phyloP scores from a whole-genome alignment of 495 filamentous ascomycete species.

The Neurospora sp. region DNA sequence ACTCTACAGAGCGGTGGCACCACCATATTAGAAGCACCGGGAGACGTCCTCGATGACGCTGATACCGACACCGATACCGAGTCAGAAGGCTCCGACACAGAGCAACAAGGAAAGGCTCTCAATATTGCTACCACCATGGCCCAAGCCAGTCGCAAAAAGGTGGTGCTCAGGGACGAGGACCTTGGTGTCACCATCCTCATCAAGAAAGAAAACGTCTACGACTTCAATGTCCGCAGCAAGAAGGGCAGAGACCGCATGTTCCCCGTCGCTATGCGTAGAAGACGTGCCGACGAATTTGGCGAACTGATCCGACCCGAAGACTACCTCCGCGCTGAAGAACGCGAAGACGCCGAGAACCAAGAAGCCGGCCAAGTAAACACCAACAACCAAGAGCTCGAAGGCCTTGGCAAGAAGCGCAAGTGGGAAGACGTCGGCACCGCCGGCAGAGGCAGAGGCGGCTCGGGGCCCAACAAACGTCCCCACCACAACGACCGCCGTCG shows the following conservation, averaged over 20 bases:
- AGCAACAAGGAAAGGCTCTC: slow-evolving; percentile 84
- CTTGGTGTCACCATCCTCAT: slow-evolving; percentile 84
- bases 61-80: slow-evolving; percentile 69
- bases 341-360: slow-evolving; percentile 66
- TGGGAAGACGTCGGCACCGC: slow-evolving; percentile 63
- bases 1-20: slow-evolving; percentile 59
- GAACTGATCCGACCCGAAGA: slow-evolving; percentile 90
- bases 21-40: slow-evolving; percentile 54
- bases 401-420: slow-evolving; percentile 84
- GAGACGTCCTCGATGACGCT: slow-evolving; percentile 74
- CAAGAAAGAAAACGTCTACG: slow-evolving; percentile 76
- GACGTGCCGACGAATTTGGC: slow-evolving; percentile 82
- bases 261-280: slow-evolving; percentile 69
- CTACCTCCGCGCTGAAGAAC: slow-evolving; percentile 86
- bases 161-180: slow-evolving; percentile 73
- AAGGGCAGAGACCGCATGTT: slow-evolving; percentile 92
- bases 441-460: slow-evolving; percentile 21
- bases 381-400: slow-evolving; percentile 42
- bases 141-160: slow-evolving; percentile 70
- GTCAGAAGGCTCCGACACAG: slow-evolving; percentile 79
- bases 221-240: slow-evolving; percentile 87
- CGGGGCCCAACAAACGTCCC: slow-evolving; percentile 28
- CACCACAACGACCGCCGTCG: slow-evolving; percentile 22
- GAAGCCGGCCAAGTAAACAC: slow-evolving; percentile 34
- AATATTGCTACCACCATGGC: slow-evolving; percentile 77